Base-by-base conservation (phyloP, 345 rosid genomes). In the Trapa bicornis region DNA sequence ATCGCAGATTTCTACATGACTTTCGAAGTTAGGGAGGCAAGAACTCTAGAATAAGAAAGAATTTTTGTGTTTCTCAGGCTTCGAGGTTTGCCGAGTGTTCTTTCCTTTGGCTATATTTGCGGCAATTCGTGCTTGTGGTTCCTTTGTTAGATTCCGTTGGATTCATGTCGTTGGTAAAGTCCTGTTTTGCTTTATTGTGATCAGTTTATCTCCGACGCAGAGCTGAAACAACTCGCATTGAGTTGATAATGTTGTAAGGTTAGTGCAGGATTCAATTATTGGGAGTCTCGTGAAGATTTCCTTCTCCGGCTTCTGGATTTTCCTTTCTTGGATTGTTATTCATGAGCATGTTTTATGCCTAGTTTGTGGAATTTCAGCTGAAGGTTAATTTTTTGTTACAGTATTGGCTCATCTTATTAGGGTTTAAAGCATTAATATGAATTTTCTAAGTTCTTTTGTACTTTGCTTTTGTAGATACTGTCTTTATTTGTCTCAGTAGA, bases 161-260 rank as follows among this genome's bases (percentile, higher is more conserved):
- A 60, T 37, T 67, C 58, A 72, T 67, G 79, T 75, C 78, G 68
- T 75, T 41, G 76, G 76, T 67, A 64, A 50, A 65, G 65, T 77
- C 45, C 75, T 22, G 29, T 22, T 54, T 68, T 65, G 75, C 89
- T 83, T 84, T 80, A 70, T 80, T 76, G 78, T 71, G 68, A 65
- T 70, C 76, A 58, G 82, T 69, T 75, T 76, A 39, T 42, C n/a
- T 42, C 35, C 6, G 63, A 58, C 61, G 32, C 14, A 9, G 63
- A 60, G 47, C 35, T 47, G 68, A 53, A 22, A 22, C 29, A 22
- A 22, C 29, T 22, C 29, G 29, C 29, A 22, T 22, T 22, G 29
- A 22, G 29, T 22, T 22, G 29, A 22, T 22, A 22, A 22, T 22
- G 29, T 22, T 22, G 29, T 22, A 22, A 22, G 29, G 29, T 22